Evolutionary conservation across 148 eudicot genomes (phyloP).

Genomic region (Vaccinium myrtillus): DNA sequence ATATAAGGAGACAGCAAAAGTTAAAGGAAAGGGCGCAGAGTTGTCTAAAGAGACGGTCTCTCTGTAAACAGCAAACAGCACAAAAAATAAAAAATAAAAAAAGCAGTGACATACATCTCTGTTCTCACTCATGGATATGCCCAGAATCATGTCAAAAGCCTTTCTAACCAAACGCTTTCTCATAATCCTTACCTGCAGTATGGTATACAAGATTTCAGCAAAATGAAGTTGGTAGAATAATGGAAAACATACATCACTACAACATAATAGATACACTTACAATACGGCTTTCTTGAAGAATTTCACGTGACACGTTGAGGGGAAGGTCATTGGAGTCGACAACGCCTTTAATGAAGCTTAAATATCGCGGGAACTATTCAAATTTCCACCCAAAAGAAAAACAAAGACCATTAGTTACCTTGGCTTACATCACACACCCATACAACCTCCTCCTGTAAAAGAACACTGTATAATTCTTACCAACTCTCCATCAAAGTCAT

Average conservation of each 20-base stretch:
- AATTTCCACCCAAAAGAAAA: constrained; percentile 9
- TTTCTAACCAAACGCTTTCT: constrained; percentile 84
- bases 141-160: constrained; percentile 97
- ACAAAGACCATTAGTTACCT: not conserved
- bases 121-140: constrained; percentile 88
- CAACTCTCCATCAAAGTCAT: constrained; percentile 98
- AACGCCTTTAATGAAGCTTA: constrained; percentile 93
- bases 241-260: not conserved
- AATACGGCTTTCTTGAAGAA: constrained; percentile 95
- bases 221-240: not conserved
- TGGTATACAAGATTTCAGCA: constrained; percentile 15
- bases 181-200: constrained; percentile 78
- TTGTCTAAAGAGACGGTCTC: not conserved
- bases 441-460: not conserved
- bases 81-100: not conserved
- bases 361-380: constrained; percentile 79
- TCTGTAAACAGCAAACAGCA: constrained; percentile 6
- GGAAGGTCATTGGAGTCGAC: constrained; percentile 98
- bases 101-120: constrained; percentile 52
- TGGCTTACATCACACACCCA: not conserved
- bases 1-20: not conserved
- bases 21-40: not conserved
- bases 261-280: constrained; percentile 44
- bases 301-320: constrained; percentile 95
- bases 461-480: constrained; percentile 32